Evolutionary conservation across 768 basidiomycete genomes (phyloP).

Genomic region (Albatrellus ellisii): DNA sequence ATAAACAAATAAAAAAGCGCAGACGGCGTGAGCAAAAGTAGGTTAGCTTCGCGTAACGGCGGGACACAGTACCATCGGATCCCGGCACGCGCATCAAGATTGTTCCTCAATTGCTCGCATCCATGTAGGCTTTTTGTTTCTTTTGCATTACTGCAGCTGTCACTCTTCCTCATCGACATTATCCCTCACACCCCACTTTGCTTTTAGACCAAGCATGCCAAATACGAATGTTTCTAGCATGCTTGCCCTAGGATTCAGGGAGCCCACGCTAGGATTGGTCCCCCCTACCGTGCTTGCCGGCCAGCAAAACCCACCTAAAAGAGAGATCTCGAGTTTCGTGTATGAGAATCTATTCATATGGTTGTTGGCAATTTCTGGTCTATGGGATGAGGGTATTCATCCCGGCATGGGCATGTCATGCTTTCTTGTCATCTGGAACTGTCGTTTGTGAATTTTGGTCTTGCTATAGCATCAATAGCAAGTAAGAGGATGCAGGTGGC

Average conservation of each 20-base stretch:
- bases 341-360: slow-evolving; percentile 58
- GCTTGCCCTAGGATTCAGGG: background rate
- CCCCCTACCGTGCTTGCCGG: slow-evolving; percentile 18
- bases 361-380: slow-evolving; percentile 65
- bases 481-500: too few relatives aligned
- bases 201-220: slow-evolving; percentile 28
- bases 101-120: slow-evolving; percentile 42
- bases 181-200: too few relatives aligned
- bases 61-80: slow-evolving; percentile 29
- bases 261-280: slow-evolving; percentile 19
- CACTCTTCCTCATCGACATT: slow-evolving; percentile 12
- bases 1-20: too few relatives aligned
- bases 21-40: slow-evolving; percentile 61
- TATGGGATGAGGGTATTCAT: too few relatives aligned
- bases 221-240: slow-evolving; percentile 21
- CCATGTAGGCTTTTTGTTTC: slow-evolving; percentile 34
- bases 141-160: slow-evolving; percentile 3
- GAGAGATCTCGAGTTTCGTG: slow-evolving; percentile 40
- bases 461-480: too few relatives aligned
- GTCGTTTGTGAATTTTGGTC: too few relatives aligned
- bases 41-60: slow-evolving; percentile 27
- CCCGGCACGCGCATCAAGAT: slow-evolving; percentile 60
- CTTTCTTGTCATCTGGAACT: too few relatives aligned
- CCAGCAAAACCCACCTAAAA: slow-evolving; percentile 21
- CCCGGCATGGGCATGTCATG: too few relatives aligned